Evolutionary conservation across 306 rosid species (phyloP), one percentile per base, ranked within the genome.

Genomic region (Vachellia pachyceras): DNA sequence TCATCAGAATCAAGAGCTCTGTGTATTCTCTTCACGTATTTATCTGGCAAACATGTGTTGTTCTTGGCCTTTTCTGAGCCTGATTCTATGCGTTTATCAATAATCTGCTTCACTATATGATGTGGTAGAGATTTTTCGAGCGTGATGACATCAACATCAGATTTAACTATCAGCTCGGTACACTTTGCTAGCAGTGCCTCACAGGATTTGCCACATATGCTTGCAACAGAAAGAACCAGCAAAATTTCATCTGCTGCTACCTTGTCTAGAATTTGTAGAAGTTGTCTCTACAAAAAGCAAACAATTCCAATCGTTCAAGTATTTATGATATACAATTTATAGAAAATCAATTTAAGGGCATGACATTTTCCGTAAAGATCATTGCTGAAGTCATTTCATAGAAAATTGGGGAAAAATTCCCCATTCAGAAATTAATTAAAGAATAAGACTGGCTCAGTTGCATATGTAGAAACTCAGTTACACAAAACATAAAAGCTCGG

Each of bases 1-100:
- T 92, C 94, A 29, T 90, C 91, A 1, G 92, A 92, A 68, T 92
- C 97, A 20, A 92, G 57, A 5, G 90, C 97, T 73, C 92, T 86
- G 17, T 89, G 88, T 82, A 92, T 90, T 78, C 91, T 90, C 80
- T 76, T 90, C 4, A 85, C 83, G 73, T 88, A 90, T 84, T 90
- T 92, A 40, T 40, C 44, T 40, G 44, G 90, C 67, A 76, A 76
- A 65, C 41, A 23, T 29, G 33, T 29, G 18, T 15, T 50, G 79
- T 50, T 83, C 69, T 67, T 71, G 5, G 78, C 69, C 60, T 6
- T 79, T 70, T 57, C 22, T 69, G 87, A 67, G 65, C 83, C 84
- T 2, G 58, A 82, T 36, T 83, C 82, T 72, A 33, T 64, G 9
- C 94, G 81, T 52, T 76, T 84, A 44, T 88, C 78, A 10, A 33